A percentile compares a stretch with the other conserved stretches of the same genome.
Conservation (phyloP, 371 early-diverging fungal genomes). For the Globomyces sp. region DNA sequence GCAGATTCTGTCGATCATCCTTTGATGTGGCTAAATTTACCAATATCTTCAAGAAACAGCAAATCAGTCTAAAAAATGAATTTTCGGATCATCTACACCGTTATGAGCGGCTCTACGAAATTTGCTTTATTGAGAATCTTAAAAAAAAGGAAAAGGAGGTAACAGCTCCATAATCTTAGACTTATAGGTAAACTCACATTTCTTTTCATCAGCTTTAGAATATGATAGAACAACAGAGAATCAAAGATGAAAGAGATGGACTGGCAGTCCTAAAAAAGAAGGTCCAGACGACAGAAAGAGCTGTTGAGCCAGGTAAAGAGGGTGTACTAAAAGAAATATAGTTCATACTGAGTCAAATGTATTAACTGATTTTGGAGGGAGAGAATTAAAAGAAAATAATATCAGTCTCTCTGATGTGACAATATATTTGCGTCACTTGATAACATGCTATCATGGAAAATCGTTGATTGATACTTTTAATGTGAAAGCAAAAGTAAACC, state of each 20-base stretch:
- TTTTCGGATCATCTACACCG: slow-evolving; percentile 41
- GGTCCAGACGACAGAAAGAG: slow-evolving; percentile 19
- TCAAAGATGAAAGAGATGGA: slow-evolving; percentile 38
- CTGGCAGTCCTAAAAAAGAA: slow-evolving; percentile 28
- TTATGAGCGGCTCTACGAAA: slow-evolving; percentile 34
- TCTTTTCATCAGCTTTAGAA: not conserved
- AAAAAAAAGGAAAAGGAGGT: slow-evolving; percentile 12
- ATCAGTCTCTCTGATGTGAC: slow-evolving; percentile 40
- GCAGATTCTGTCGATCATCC: slow-evolving; percentile 43
- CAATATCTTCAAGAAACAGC: slow-evolving; percentile 33
- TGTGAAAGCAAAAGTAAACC: slow-evolving; percentile 30
- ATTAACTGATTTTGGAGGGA: slow-evolving; percentile 10
- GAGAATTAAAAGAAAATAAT: slow-evolving; percentile 20
- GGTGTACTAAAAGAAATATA: slow-evolving; percentile 9
- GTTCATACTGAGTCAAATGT: not conserved
- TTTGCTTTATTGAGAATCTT: not conserved
- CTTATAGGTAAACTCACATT: too few relatives aligned
- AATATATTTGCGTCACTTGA: slow-evolving; percentile 37
- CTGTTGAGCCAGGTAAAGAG: slow-evolving; percentile 14
- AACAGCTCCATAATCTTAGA: not conserved
- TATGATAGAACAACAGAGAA: slow-evolving; percentile 30
- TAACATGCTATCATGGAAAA: slow-evolving; percentile 18
- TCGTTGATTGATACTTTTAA: slow-evolving; percentile 36
- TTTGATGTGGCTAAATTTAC: slow-evolving; percentile 31
- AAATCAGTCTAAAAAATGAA: slow-evolving; percentile 32